Percentiles rank a stretch among this genome's conserved stretches.
Conservation (phyloP, 306 rosid species). For the Vachellia pachyceras region DNA sequence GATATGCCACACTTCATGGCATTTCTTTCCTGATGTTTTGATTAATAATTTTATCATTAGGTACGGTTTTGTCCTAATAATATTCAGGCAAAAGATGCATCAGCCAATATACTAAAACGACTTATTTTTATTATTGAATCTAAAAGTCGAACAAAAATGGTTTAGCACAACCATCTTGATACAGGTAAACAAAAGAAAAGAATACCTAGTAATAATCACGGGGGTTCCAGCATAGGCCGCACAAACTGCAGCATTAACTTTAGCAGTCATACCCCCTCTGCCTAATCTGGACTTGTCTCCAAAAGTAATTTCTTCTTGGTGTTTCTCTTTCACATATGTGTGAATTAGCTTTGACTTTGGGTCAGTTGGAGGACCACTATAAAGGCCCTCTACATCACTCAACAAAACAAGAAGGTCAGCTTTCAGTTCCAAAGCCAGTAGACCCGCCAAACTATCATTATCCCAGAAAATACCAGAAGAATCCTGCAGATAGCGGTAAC, state of each 20-base stretch:
- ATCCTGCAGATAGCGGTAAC: conserved; percentile 67
- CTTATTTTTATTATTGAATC: not conserved
- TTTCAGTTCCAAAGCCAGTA: conserved; percentile 84
- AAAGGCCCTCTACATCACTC: conserved; percentile 98
- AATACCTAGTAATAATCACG: conserved; percentile 88
- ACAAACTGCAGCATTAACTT: conserved; percentile 85
- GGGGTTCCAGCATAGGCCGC: conserved; percentile 85
- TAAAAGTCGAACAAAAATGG: not conserved
- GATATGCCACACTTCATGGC: not conserved
- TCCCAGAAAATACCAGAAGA: conserved; percentile 98
- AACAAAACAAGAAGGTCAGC: conserved; percentile 91
- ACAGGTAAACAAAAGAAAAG: conserved; percentile 19
- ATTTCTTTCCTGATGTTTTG: too few species aligned
- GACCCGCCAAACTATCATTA: conserved; percentile 94
- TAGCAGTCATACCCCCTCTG: conserved; percentile 98
- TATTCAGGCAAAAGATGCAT: not conserved
- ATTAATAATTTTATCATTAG: too few species aligned
- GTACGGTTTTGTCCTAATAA: too few species aligned
- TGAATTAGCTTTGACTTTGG: conserved; percentile 87
- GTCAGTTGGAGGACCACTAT: conserved; percentile 90
- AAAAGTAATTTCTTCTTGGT: conserved; percentile 81
- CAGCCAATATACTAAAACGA: conserved; percentile 2
- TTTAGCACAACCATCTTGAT: not conserved
- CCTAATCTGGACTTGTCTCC: conserved; percentile 96
- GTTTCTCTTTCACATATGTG: conserved; percentile 81